These are phyloP conservation scores for Lactuca sativa DNA, from an alignment of 129 eudicot genomes.

Conservation along the genomic window DNA sequence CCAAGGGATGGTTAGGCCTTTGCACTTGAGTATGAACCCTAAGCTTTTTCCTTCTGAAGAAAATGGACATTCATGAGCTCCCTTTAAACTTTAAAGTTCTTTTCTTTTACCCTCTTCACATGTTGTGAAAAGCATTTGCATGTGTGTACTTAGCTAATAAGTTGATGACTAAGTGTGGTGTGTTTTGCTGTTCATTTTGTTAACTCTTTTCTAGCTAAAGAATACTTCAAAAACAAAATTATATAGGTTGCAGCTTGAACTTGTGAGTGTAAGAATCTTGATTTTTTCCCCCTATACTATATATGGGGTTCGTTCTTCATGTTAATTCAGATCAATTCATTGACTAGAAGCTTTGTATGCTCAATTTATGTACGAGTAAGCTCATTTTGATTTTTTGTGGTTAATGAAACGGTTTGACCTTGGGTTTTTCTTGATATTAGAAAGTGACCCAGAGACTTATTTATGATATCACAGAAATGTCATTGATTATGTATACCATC, in stretches of 20 bases:
- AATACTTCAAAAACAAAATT: not conserved
- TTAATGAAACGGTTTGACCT: no score
- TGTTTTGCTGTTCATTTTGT: constrained; percentile 12
- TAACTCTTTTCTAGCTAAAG: not conserved
- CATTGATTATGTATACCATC: not conserved
- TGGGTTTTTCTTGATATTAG: not conserved
- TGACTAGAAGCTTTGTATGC: no score
- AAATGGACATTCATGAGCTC: constrained; percentile 14
- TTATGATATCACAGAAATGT: not conserved
- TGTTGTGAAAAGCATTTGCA: not conserved
- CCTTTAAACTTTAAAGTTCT: constrained; percentile 15
- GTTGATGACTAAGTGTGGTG: constrained; percentile 14
- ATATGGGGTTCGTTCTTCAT: not conserved
- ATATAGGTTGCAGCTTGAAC: not conserved
- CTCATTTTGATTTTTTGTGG: no score
- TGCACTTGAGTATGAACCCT: constrained; percentile 48
- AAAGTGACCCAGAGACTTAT: not conserved
- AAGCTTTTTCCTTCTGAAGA: constrained; percentile 36
- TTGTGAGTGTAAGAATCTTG: not conserved
- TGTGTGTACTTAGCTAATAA: constrained; percentile 22
- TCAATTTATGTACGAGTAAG: no score
- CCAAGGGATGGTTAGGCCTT: constrained; percentile 51
- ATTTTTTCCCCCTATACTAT: not conserved
- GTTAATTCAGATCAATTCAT: not conserved
- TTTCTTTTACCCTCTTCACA: not conserved